Conservation (phyloP, 805 yeast species). For the Gaillardinia entomophila region DNA sequence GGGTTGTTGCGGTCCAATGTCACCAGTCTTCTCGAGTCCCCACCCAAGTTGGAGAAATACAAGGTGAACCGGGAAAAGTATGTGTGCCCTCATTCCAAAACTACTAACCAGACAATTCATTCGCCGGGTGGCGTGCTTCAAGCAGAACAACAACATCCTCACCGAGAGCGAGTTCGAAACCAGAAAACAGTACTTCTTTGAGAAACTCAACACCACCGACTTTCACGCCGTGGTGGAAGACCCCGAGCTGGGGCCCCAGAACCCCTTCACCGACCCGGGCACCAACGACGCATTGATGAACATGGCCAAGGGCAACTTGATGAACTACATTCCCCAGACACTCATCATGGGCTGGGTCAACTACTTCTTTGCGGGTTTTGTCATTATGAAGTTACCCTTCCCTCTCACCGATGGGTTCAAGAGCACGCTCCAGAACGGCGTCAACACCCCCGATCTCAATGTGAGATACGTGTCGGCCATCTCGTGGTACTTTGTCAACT, state of each 20-base stretch:
- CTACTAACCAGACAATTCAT: conserved; percentile 44
- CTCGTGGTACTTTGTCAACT: conserved; percentile 91
- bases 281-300: conserved; percentile 67
- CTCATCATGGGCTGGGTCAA: conserved; percentile 95
- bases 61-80: conserved; percentile 46
- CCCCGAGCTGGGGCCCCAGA: conserved; percentile 34
- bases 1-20: conserved; percentile 73
- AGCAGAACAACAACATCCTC: conserved; percentile 48
- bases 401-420: conserved; percentile 87
- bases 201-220: conserved; percentile 46
- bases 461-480: conserved; percentile 90
- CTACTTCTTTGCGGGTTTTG: conserved; percentile 86
- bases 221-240: conserved; percentile 47
- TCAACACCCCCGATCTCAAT: conserved; percentile 77
- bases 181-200: conserved; percentile 45
- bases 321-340: conserved; percentile 87
- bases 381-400: conserved; percentile 77
- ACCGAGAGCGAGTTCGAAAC: conserved; percentile 44
- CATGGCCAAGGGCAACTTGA: conserved; percentile 75
- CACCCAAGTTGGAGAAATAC: conserved; percentile 48
- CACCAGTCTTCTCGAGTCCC: conserved; percentile 54
- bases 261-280: conserved; percentile 67
- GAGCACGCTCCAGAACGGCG: conserved; percentile 86
- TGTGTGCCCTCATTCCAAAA: conserved; percentile 2
- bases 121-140: conserved; percentile 51